Conservation (phyloP, 345 rosid species). For the Anastatica hierochuntica region DNA sequence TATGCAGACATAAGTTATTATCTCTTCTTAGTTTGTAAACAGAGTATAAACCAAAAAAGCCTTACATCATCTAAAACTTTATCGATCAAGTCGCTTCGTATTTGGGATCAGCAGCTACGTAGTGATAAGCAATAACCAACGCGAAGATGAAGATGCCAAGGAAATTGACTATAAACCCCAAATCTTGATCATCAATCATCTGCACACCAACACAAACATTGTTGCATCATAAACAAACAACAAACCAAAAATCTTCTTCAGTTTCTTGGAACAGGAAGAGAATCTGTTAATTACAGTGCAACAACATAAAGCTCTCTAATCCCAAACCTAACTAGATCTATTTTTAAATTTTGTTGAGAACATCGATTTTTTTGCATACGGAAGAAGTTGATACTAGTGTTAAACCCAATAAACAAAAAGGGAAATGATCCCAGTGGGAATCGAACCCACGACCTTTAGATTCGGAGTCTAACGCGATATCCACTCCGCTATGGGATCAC, state of each 20-base stretch:
- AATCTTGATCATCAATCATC: constrained; percentile 81
- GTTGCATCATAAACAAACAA: too few relatives aligned
- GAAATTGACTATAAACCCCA: constrained; percentile 68
- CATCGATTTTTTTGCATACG: too few relatives aligned
- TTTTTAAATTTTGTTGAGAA: too few relatives aligned
- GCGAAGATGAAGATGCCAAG: constrained; percentile 69
- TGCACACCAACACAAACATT: constrained; percentile 32
- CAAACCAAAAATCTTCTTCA: background rate
- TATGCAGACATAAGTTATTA: background rate
- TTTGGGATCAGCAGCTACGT: constrained; percentile 80
- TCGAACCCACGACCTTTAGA: constrained; percentile 99
- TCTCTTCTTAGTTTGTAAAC: constrained; percentile 7
- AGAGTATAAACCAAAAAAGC: background rate
- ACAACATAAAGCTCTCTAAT: too few relatives aligned
- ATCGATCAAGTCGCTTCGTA: constrained; percentile 48
- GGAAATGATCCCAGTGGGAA: constrained; percentile 92
- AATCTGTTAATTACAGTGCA: too few relatives aligned
- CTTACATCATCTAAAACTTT: background rate
- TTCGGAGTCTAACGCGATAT: constrained; percentile 99
- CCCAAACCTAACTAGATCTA: too few relatives aligned
- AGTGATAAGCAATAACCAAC: constrained; percentile 74
- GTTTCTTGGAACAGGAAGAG: too few relatives aligned
- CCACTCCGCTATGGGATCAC: constrained; percentile 99
- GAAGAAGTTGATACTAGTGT: too few relatives aligned
- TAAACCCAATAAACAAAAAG: too few relatives aligned